Base-by-base conservation (phyloP, 352 stramenopile genomes). In the Pythium sp. region DNA sequence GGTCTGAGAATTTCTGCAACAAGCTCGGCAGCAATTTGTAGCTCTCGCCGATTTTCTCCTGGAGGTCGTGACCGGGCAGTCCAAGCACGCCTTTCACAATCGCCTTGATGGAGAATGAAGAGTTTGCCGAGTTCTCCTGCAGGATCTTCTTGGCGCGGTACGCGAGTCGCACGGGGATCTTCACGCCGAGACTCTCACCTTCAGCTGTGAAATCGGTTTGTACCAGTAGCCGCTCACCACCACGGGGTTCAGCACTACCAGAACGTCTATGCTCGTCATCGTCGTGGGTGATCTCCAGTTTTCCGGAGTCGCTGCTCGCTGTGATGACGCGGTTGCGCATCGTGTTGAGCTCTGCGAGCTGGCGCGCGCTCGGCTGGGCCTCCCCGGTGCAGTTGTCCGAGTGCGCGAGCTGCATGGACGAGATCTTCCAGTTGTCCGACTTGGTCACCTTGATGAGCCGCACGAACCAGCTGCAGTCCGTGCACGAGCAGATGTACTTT, bases 361-460 rank as follows among this genome's bases (percentile, higher is more conserved):
- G 84, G 1, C 84, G 76, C 7, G 86, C 83, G 0, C 84, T 92
- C n/a, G 86, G 86, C 66, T 91, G 89, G 2, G 83, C 71, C 26
- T 77, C 71, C 15, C 86, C 86, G 0, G 72, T 81, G 74, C 86
- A 94, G n/a, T 73, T 71, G 0, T 83, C 75, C 51, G 84, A 90
- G 64, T 94, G 86, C 61, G 85, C 86, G 28, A 94, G 67, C 54
- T 93, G 92, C 86, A 94, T 94, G n/a, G 84, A 83, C 38, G 86
- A 94, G 72, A 94, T 94, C 65, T 94, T 94, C 86, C 86, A 94
- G 72, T 87, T 94, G 73, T 93, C 90, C n/a, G 83, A 89, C 69
- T 94, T 94, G 75, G 81, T 87, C 1, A 83, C 84, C 68, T 92
- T 92, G 32, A 92, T 80, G 18, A 93, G 74, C 57, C 88, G 84